Base-by-base conservation (phyloP, 345 rosid genomes). In the Eucalyptus cladocalyx region DNA sequence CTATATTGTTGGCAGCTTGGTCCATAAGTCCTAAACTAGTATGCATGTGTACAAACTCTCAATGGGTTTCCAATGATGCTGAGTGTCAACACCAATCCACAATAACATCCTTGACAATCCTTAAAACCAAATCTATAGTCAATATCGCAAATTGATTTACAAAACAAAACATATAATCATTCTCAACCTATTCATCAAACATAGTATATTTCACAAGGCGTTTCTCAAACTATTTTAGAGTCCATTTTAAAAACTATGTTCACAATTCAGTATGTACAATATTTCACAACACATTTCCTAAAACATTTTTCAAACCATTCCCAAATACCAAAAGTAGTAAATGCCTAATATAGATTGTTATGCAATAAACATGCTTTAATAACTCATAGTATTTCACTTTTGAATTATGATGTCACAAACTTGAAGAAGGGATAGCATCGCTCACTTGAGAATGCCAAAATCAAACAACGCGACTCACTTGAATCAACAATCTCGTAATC, bases 1-100 rank as follows among this genome's bases (percentile, higher is more conserved):
- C 1, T 58, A 58, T 26, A 58, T 58, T 58, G 2, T 1, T 1
- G 7, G n/a, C 2, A 7, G n/a, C n/a, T 58, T 0, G 16, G 2
- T 6, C n/a, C n/a, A 58, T 1, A 58, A 58, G n/a, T 58, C 16
- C 67, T 58, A 26, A 58, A 58, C 32, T 58, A 58, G 15, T 58
- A 58, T 58, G 15, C n/a, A 58, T 58, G 1, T 0, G 0, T 12
- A 28, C n/a, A 58, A 58, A 1, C 67, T 1, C 67, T 26, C n/a
- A 58, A 58, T 26, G 32, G 16, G 65, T n/a, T 26, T 12, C 1
- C 13, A 58, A 11, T 58, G 15, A 58, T 58, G 6, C 7, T 58
- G 15, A 48, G 15, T 0, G 26, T 26, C 14, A 4, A 58, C 7
- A 26, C 16, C 67, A 58, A 58, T 26, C 15, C 15, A 58, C 8